Percentiles rank a stretch among this genome's conserved stretches.
phyloP scores from a whole-genome alignment of 2,329 filamentous ascomycete species.

The Fusarium goolgardi region DNA sequence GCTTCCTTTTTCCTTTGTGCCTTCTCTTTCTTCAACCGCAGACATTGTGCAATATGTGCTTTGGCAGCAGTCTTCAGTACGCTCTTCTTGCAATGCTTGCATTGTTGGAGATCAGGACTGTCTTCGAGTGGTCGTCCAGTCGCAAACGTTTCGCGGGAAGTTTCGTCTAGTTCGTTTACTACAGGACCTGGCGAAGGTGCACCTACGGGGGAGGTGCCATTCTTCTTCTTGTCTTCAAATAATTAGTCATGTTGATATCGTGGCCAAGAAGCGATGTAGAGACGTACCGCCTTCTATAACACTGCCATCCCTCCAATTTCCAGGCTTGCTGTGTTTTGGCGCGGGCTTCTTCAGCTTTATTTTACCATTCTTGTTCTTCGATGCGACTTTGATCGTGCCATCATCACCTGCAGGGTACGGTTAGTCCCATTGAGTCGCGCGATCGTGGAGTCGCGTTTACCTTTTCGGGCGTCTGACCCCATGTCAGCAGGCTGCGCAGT shows the following conservation, averaged over 20 bases:
- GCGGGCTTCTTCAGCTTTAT: constrained; percentile 73
- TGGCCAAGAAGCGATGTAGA: constrained; percentile 5
- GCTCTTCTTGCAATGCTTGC: constrained; percentile 95
- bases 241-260: constrained; percentile 13
- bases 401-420: constrained; percentile 59
- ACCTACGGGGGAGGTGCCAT: constrained; percentile 56
- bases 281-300: constrained; percentile 72
- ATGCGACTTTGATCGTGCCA: constrained; percentile 71
- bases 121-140: constrained; percentile 87
- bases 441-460: constrained; percentile 40
- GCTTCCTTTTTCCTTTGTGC: constrained; percentile 81
- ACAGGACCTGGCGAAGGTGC: constrained; percentile 65
- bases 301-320: constrained; percentile 77
- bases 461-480: constrained; percentile 48
- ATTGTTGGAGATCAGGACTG: constrained; percentile 80
- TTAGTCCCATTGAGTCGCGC: constrained; percentile 36
- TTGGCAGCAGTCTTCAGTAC: constrained; percentile 80
- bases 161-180: constrained; percentile 78
- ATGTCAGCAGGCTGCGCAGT: constrained; percentile 17
- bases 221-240: constrained; percentile 66
- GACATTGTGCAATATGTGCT: constrained; percentile 83
- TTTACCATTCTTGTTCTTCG: constrained; percentile 66
- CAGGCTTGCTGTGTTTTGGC: constrained; percentile 73
- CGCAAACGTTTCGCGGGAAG: constrained; percentile 80
- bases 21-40: constrained; percentile 86